phyloP scores from a whole-genome alignment of 495 filamentous ascomycete genomes.

The Podospora appendiculata region DNA sequence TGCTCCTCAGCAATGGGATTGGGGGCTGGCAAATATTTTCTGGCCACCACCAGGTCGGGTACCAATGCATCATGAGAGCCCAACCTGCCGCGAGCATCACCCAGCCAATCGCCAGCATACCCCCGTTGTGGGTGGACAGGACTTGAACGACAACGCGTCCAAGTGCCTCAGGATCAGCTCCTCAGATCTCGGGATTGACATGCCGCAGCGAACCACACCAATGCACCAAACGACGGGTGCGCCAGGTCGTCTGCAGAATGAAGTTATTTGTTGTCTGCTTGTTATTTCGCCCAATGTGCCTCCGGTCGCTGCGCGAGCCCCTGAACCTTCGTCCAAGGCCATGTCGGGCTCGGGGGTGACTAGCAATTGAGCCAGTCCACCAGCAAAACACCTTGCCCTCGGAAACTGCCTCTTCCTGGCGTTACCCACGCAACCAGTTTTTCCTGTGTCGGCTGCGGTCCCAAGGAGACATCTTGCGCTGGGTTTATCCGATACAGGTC shows the following conservation, averaged over 20 bases:
- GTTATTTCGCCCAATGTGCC: neutral
- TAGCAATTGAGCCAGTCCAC: no score
- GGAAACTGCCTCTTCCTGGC: no score
- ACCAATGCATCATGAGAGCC: conserved; percentile 28
- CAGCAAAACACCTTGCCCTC: no score
- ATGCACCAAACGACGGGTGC: neutral
- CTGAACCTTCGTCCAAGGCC: no score
- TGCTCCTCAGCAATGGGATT: conserved; percentile 6
- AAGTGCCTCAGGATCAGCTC: neutral
- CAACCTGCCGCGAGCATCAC: conserved; percentile 9
- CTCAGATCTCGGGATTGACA: no score
- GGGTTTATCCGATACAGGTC: no score
- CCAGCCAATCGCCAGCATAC: conserved; percentile 17
- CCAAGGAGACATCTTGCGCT: no score
- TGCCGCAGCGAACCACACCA: neutral
- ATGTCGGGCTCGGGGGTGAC: no score
- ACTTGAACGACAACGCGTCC: conserved; percentile 1
- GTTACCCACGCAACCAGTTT: no score
- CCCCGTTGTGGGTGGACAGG: neutral
- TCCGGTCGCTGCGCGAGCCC: no score
- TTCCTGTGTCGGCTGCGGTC: no score
- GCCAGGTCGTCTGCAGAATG: neutral
- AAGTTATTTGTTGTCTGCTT: neutral
- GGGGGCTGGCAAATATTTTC: conserved; percentile 6
- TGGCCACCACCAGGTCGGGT: conserved; percentile 17